Conservation (phyloP, 2,329 filamentous ascomycete species). For the Trichoderma sp. region DNA sequence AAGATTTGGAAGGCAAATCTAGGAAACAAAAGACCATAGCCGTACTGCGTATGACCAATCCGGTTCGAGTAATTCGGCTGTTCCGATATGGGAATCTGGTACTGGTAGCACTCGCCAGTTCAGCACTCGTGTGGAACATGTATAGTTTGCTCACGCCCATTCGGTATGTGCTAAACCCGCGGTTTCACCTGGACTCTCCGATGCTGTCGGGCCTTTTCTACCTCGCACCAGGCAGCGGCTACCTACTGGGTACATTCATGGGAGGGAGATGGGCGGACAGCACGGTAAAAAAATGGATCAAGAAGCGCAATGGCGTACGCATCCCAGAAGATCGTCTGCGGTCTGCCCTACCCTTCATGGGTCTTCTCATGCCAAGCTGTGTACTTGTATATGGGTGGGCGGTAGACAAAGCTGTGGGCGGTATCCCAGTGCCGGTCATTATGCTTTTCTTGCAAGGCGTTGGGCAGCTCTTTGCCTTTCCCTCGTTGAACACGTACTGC, state of each 20-base stretch:
- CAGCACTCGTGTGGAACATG: constrained; percentile 75
- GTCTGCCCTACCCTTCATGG: constrained; percentile 60
- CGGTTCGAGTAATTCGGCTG: constrained; percentile 63
- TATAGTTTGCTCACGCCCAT: constrained; percentile 65
- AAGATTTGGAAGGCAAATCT: constrained; percentile 62
- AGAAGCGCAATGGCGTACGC: constrained; percentile 59
- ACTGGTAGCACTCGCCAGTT: constrained; percentile 60
- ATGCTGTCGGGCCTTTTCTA: constrained; percentile 74
- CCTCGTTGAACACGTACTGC: constrained; percentile 78
- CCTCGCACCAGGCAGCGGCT: constrained; percentile 72
- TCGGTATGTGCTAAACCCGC: constrained; percentile 73
- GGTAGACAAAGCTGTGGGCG: constrained; percentile 54
- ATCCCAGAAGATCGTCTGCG: constrained; percentile 71
- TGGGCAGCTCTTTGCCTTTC: constrained; percentile 76
- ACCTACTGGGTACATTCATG: constrained; percentile 69
- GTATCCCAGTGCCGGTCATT: constrained; percentile 66
- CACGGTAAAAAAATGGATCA: constrained; percentile 67
- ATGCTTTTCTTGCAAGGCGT: constrained; percentile 76
- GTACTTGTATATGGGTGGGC: constrained; percentile 66
- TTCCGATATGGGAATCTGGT: constrained; percentile 72
- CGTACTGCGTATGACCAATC: constrained; percentile 68
- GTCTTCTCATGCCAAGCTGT: constrained; percentile 60
- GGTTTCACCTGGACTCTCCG: constrained; percentile 68
- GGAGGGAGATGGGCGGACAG: constrained; percentile 74
- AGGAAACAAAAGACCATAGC: constrained; percentile 53